These are phyloP conservation scores for Neonothopanus nambi DNA, from an alignment of 1,284 basidiomycete species.

Conservation along the genomic window DNA sequence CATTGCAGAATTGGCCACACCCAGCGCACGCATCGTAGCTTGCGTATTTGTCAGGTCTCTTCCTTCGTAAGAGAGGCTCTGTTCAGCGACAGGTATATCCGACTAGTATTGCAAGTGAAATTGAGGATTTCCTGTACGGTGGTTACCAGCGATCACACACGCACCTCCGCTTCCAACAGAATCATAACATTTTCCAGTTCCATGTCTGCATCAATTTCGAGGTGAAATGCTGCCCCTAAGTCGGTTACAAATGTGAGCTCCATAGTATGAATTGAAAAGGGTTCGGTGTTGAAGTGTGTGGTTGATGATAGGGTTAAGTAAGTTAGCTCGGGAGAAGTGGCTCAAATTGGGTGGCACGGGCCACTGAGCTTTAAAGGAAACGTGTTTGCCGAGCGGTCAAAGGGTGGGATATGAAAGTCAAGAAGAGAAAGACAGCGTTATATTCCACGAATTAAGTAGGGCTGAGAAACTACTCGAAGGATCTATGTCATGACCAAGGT, in stretches of 20 bases:
- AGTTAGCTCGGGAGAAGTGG: too few relatives aligned
- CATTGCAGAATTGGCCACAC: slow-evolving; percentile 65
- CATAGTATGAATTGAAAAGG: slow-evolving; percentile 47
- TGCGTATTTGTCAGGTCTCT: slow-evolving; percentile 64
- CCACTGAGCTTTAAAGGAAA: too few relatives aligned
- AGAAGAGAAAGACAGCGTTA: too few relatives aligned
- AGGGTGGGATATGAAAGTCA: too few relatives aligned
- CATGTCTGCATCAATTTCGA: slow-evolving; percentile 89
- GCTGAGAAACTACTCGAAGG: too few relatives aligned
- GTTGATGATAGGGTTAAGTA: too few relatives aligned
- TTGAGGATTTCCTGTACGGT: not conserved
- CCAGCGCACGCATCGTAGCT: slow-evolving; percentile 65
- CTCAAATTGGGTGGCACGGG: too few relatives aligned
- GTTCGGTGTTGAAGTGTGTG: too few relatives aligned
- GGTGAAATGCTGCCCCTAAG: slow-evolving; percentile 68
- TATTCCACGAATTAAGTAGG: too few relatives aligned
- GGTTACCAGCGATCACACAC: slow-evolving; percentile 15
- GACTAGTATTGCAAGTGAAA: slow-evolving; percentile 44
- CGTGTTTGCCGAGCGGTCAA: too few relatives aligned
- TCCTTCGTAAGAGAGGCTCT: slow-evolving; percentile 67
- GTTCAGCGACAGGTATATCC: slow-evolving; percentile 66
- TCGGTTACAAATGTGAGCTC: slow-evolving; percentile 81
- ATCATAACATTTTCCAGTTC: slow-evolving; percentile 88
- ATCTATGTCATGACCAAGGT: too few relatives aligned
- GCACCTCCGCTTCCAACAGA: slow-evolving; percentile 86